Evolutionary conservation across 495 filamentous ascomycete genomes (phyloP).

Genomic region (Barbatosphaeria neglecta): DNA sequence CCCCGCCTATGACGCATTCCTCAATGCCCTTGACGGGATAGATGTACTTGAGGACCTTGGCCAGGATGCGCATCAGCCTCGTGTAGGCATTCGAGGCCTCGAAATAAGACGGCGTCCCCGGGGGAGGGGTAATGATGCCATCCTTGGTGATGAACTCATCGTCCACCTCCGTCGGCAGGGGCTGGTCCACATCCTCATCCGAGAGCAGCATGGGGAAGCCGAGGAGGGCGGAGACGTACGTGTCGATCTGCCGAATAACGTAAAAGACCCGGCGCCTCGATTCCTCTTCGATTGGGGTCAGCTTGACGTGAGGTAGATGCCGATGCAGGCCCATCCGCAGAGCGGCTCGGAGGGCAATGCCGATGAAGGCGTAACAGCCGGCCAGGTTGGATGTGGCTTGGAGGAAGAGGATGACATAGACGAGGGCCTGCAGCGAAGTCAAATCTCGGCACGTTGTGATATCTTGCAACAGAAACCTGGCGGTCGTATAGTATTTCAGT

Average conservation of each 20-base stretch:
- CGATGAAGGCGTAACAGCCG: slow-evolving; percentile 88
- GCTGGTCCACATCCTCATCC: slow-evolving; percentile 87
- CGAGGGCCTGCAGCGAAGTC: slow-evolving; percentile 68
- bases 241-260: slow-evolving; percentile 86
- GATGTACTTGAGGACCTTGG: slow-evolving; percentile 78
- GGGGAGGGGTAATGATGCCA: slow-evolving; percentile 59
- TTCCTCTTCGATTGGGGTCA: slow-evolving; percentile 78
- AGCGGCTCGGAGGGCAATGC: slow-evolving; percentile 76
- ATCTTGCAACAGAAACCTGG: slow-evolving; percentile 65
- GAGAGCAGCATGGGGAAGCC: slow-evolving; percentile 77
- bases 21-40: slow-evolving; percentile 75
- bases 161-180: slow-evolving; percentile 73
- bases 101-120: slow-evolving; percentile 63
- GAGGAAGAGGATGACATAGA: slow-evolving; percentile 89
- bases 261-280: slow-evolving; percentile 79
- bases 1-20: slow-evolving; percentile 37
- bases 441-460: slow-evolving; percentile 88
- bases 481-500: slow-evolving; percentile 72
- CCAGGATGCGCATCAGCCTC: slow-evolving; percentile 59
- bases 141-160: slow-evolving; percentile 81
- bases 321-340: slow-evolving; percentile 84
- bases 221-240: slow-evolving; percentile 78
- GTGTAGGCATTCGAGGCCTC: slow-evolving; percentile 80
- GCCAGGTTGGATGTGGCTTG: slow-evolving; percentile 85
- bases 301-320: slow-evolving; percentile 52